These are phyloP conservation scores for Tetrastigma voinierianum DNA, from an alignment of 164 flowering plant genomes.

Conservation along the genomic window DNA sequence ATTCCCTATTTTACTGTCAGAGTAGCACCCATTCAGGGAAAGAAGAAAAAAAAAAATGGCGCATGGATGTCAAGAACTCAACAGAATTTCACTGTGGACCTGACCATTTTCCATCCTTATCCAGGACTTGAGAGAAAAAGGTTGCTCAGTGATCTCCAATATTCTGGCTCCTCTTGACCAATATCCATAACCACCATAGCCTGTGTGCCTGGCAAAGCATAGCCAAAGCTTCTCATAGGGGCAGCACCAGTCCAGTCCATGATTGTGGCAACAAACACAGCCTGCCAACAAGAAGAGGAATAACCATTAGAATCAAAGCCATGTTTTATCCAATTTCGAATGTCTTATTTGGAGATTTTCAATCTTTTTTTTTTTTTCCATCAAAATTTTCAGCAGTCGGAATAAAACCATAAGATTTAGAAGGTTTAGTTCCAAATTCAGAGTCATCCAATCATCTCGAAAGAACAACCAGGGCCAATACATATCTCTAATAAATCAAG, in stretches of 20 bases:
- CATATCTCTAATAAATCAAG: neutral
- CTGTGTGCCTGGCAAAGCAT: conserved; percentile 88
- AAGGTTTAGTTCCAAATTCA: neutral
- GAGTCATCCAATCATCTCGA: too few species aligned
- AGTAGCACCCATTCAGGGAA: too few species aligned
- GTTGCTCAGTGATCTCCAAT: conserved; percentile 53
- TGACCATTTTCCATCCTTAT: conserved; percentile 84
- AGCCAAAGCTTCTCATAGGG: conserved; percentile 78
- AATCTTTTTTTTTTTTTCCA: too few species aligned
- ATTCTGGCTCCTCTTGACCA: conserved; percentile 88
- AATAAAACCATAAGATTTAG: too few species aligned
- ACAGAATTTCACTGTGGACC: conserved; percentile 56
- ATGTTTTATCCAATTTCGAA: too few species aligned
- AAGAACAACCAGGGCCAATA: too few species aligned
- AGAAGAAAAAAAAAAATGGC: too few species aligned
- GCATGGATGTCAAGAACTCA: conserved; percentile 29
- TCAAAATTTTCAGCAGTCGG: too few species aligned
- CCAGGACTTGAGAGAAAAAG: conserved; percentile 79
- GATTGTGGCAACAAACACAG: conserved; percentile 92
- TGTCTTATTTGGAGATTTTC: too few species aligned
- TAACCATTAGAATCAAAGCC: neutral
- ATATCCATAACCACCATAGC: conserved; percentile 89
- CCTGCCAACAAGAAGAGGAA: conserved; percentile 38
- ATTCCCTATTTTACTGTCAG: too few species aligned
- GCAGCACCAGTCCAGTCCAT: conserved; percentile 95